phyloP scores from a whole-genome alignment of 805 yeast species.

The Teunomyces tritomae region DNA sequence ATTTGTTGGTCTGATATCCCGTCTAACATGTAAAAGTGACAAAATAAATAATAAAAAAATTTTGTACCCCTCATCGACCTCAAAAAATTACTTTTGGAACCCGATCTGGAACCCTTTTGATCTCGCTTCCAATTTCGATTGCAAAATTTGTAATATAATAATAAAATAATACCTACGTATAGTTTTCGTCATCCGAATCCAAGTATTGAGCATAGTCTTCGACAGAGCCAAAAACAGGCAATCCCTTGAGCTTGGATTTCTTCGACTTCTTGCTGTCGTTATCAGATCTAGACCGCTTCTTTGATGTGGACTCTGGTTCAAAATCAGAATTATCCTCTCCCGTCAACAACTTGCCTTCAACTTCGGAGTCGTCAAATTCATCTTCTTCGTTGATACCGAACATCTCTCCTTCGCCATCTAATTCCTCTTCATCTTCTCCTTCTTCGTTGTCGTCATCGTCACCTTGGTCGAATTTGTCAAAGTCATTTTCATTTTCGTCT shows the following conservation, averaged over 20 bases:
- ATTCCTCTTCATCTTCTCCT: conserved; percentile 18
- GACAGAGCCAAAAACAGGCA: conserved; percentile 86
- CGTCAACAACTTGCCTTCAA: conserved; percentile 17
- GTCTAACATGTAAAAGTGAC: not conserved
- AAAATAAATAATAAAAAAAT: not conserved
- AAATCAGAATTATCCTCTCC: conserved; percentile 28
- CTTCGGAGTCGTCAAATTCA: conserved; percentile 14
- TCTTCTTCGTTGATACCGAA: conserved; percentile 27
- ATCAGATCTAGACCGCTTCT: conserved; percentile 20
- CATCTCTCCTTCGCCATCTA: conserved; percentile 21
- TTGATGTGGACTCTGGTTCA: conserved; percentile 9
- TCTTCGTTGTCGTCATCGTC: conserved; percentile 21
- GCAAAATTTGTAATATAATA: not conserved
- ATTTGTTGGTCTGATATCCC: not conserved
- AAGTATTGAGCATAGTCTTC: conserved; percentile 80
- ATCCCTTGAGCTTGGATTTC: conserved; percentile 56
- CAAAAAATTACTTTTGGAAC: not conserved
- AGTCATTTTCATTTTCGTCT: conserved; percentile 17
- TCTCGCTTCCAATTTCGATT: conserved; percentile 1
- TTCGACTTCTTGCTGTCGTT: conserved; percentile 39
- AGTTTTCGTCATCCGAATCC: conserved; percentile 60
- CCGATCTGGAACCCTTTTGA: not conserved
- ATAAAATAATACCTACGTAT: not conserved
- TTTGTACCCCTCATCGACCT: not conserved
- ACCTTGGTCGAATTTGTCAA: conserved; percentile 23